Percentiles rank a stretch among this genome's conserved stretches.
Evolutionary conservation across 176 grass and related monocot genomes (phyloP).

Genomic region (Eleusine coracana): DNA sequence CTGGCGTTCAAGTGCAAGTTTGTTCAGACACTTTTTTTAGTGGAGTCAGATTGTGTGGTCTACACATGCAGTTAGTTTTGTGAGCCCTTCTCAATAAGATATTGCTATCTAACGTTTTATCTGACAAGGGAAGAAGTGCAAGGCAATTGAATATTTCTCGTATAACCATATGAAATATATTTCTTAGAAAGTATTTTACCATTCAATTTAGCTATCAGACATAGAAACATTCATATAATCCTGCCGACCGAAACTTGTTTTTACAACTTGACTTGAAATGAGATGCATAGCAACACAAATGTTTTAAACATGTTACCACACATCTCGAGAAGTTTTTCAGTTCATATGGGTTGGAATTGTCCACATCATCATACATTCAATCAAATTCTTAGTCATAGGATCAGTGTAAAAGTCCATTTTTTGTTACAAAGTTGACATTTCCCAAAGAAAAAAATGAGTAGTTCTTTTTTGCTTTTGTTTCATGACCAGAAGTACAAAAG

Average conservation of each 20-base stretch:
- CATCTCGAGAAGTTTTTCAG: too few relatives aligned
- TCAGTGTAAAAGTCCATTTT: not conserved
- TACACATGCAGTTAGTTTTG: not conserved
- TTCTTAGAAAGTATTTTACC: not conserved
- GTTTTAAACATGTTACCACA: not conserved
- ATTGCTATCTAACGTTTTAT: not conserved
- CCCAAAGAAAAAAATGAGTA: not conserved
- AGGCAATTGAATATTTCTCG: not conserved
- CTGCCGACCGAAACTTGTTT: not conserved
- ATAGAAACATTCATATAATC: not conserved
- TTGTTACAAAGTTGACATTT: not conserved
- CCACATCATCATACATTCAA: too few relatives aligned
- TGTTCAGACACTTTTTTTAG: not conserved
- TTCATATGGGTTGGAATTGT: too few relatives aligned
- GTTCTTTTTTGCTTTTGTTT: not conserved
- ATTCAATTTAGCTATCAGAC: not conserved
- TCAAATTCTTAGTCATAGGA: not conserved
- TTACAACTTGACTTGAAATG: not conserved
- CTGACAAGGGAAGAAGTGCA: not conserved
- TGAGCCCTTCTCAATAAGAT: conserved; percentile 8
- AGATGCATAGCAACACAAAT: not conserved
- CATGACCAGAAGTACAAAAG: not conserved
- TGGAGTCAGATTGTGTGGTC: conserved; percentile 32
- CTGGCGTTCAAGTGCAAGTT: conserved; percentile 34
- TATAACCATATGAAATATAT: not conserved